phyloP scores from a whole-genome alignment of 257 asterid species.

The Petunia axillaris region DNA sequence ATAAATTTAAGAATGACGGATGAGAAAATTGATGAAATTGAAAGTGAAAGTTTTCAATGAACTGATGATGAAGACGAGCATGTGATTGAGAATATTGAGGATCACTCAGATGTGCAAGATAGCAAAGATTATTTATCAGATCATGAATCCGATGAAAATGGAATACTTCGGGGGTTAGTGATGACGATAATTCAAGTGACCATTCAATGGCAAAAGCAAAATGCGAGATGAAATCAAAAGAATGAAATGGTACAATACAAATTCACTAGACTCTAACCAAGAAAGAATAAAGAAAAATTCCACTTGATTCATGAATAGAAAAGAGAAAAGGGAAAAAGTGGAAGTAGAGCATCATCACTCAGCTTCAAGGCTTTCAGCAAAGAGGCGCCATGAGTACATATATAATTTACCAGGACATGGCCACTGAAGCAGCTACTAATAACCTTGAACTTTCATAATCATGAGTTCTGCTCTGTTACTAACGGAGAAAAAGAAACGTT shows the following conservation, averaged over 20 bases:
- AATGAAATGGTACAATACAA: slow-evolving; percentile 17
- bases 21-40: too few relatives aligned
- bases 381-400: not conserved
- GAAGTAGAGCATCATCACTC: slow-evolving; percentile 3
- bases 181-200: too few relatives aligned
- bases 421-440: not conserved
- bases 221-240: not conserved
- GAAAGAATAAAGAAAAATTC: not conserved
- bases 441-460: not conserved
- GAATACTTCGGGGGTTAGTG: too few relatives aligned
- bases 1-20: too few relatives aligned
- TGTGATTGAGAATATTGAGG: too few relatives aligned
- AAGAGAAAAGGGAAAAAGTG: not conserved
- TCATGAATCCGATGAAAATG: too few relatives aligned
- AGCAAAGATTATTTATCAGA: too few relatives aligned
- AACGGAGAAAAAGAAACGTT: too few relatives aligned
- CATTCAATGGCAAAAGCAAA: too few relatives aligned
- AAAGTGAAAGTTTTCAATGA: too few relatives aligned
- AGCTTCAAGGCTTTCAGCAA: not conserved
- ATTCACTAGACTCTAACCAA: slow-evolving; percentile 5
- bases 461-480: slow-evolving; percentile 30
- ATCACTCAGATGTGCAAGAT: too few relatives aligned
- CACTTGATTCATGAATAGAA: not conserved
- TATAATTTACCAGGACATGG: not conserved
- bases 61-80: too few relatives aligned